Base-by-base conservation (phyloP, 169 alveolate species). In the Plasmodium coatneyi region DNA sequence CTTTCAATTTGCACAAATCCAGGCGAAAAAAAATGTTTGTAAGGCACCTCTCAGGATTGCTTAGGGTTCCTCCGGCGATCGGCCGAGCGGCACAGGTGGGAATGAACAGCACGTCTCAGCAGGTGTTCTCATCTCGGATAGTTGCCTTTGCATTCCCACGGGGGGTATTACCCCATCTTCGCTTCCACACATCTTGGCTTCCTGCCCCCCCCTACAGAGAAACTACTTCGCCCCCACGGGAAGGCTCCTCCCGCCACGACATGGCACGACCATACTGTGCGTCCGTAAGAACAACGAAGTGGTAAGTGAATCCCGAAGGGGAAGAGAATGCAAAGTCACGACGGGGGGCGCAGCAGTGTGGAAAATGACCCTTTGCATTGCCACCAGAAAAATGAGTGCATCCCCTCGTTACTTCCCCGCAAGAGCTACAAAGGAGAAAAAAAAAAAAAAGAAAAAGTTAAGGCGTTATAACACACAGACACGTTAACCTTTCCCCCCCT, bases 261-360 rank as follows among this genome's bases (percentile, higher is more conserved):
- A 95, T 43, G 97, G 95, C 43, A 95, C 97, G 30, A 95, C 97
- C 49, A 95, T 95, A 84, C 82, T 95, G 32, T 95, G 97, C 71
- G 97, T 95, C 12, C 92, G 96, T 28, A 95, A 95, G 83, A 92
- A 91, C 39, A 90, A 93, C 76, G 92, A 93, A 93, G 97, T 95
- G 94, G 97, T 95, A 80, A 25, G 32, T 36, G 28, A 43, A 22
- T 32, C 70, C 43, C 22, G 80, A 84, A 84, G 78, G 1, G 60
- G 78, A 49, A 43, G 19, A n/a, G 14, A 81, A 16, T 49, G 72
- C 36, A 78, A 52, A 30, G 56, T 46, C 14, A 25, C 3, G 78
- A 84, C 10, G 66, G 22, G 39, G 36, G 39, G 3, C 9, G 41
- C 16, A 46, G 30, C 60, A 34, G 28, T 80, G 49, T 14, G 43